phyloP scores from a whole-genome alignment of 2,329 filamentous ascomycete genomes.

The Botrytis aclada region DNA sequence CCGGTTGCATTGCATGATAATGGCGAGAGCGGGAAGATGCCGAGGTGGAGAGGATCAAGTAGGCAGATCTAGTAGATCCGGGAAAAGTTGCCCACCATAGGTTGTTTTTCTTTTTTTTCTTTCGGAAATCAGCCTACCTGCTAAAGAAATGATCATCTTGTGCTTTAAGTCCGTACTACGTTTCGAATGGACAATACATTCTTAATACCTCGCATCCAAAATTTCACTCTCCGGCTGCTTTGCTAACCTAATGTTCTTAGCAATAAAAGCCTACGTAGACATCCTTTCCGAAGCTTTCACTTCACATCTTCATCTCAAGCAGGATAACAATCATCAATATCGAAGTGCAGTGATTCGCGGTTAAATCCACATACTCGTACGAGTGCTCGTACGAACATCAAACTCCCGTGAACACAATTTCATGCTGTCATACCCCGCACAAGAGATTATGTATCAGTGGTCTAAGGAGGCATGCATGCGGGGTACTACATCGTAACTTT shows the following conservation, averaged over 20 bases:
- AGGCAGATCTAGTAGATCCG: neutral
- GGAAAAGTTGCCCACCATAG: neutral
- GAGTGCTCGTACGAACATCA: neutral
- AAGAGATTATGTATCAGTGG: neutral
- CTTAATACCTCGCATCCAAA: neutral
- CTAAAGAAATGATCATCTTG: neutral
- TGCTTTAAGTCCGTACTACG: neutral
- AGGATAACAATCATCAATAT: too few relatives aligned
- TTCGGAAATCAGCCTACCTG: neutral
- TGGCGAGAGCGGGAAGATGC: neutral
- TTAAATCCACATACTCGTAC: neutral
- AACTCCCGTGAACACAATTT: conserved; percentile 2
- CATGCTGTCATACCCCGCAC: neutral
- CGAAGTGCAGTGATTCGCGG: neutral
- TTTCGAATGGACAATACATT: neutral
- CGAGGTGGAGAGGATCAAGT: neutral
- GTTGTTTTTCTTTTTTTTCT: neutral
- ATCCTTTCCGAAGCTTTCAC: neutral
- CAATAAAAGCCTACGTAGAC: too few relatives aligned
- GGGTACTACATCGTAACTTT: neutral
- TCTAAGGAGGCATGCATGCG: neutral
- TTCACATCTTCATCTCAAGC: neutral
- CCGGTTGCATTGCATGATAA: neutral
- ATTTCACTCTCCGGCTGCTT: neutral
- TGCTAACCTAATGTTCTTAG: neutral